phyloP scores from a whole-genome alignment of 768 basidiomycete species.

The Rhodotorula taiwanensis region DNA sequence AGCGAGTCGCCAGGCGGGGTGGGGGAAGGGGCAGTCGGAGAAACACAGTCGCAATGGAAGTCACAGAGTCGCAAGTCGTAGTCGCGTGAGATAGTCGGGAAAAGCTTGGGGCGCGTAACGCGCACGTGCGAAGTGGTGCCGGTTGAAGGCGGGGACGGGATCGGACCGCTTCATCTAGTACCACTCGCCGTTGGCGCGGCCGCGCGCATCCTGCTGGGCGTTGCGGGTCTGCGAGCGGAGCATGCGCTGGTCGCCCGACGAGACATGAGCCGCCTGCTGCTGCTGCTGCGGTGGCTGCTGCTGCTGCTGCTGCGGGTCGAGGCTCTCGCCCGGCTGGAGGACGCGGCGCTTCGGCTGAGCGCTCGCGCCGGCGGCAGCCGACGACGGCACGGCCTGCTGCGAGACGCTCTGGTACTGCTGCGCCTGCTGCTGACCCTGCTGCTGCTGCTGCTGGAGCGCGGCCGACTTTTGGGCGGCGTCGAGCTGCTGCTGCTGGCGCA shows the following conservation, averaged over 20 bases:
- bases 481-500: constrained; percentile 4
- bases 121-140: no score
- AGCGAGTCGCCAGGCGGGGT: no score
- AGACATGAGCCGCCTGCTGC: no score
- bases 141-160: no score
- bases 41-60: no score
- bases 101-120: no score
- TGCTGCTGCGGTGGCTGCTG: no score
- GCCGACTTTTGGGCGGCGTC: constrained; percentile 9
- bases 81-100: no score
- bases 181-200: constrained; percentile 30
- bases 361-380: background rate
- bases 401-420: background rate
- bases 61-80: no score
- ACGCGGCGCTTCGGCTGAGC: constrained; percentile 25
- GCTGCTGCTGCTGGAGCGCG: constrained; percentile 1
- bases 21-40: no score
- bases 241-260: constrained; percentile 34
- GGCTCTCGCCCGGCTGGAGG: constrained; percentile 25
- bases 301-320: no score
- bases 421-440: constrained; percentile 13
- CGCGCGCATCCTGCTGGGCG: constrained; percentile 22
- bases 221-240: constrained; percentile 35
- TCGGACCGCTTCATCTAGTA: constrained; percentile 25
- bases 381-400: no score